Base-by-base conservation (phyloP, 2,329 filamentous ascomycete genomes). In the Hysterium pulicare region DNA sequence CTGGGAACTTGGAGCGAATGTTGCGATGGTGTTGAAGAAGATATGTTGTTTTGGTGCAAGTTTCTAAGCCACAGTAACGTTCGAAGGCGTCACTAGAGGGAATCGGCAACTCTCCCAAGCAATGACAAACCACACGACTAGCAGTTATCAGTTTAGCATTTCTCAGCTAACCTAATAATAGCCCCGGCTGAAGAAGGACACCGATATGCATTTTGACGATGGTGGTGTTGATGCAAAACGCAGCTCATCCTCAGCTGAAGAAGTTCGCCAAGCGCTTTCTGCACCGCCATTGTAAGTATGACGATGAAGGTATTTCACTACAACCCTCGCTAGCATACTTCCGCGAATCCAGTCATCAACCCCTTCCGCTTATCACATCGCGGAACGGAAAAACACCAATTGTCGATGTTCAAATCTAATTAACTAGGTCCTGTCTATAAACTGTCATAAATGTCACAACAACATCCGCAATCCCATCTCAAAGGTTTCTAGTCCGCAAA, bases 401-500 rank as follows among this genome's bases (percentile, higher is more conserved):
- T n/a, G n/a, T n/a, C n/a, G n/a, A n/a, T n/a, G n/a, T n/a, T n/a
- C n/a, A n/a, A n/a, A n/a, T n/a, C n/a, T n/a, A 28, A 28, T 28
- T 13, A 13, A 28, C 24, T 28, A 28, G 13, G 7, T 28, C 8
- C 24, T 39, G 37, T 22, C 26, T 15, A 11, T 39, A n/a, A n/a
- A 22, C 16, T n/a, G 19, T 7, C 7, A 20, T 21, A 39, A n/a
- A 11, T 10, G 13, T 31, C 21, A 15, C 33, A 13, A 4, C 30
- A 26, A 9, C 41, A 21, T 15, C 23, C 24, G 9, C 8, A 8
- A 37, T 6, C 16, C 9, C 11, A 39, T 6, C n/a, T 28, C 13
- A 19, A 17, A 30, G 19, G 19, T 4, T 30, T 39, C 19, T 31
- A 24, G 22, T 31, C 34, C 15, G 21, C 36, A 23, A 38, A 47